These are phyloP conservation scores for Gossypium bickii DNA, from an alignment of 345 rosid species.

Conservation along the genomic window DNA sequence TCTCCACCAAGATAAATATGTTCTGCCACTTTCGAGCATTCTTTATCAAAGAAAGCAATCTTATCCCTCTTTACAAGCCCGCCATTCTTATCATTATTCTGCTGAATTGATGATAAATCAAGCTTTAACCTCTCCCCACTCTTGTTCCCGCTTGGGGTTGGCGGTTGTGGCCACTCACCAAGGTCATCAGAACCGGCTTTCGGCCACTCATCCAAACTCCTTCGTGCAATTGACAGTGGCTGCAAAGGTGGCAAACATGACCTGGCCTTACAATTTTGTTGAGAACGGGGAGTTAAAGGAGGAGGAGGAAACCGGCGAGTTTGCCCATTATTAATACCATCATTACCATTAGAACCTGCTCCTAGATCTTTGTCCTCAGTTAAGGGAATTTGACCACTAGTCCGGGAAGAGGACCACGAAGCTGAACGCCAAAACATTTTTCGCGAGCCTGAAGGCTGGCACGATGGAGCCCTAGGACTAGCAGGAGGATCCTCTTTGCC, in stretches of 20 bases:
- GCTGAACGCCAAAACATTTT: slow-evolving; percentile 95
- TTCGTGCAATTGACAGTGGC: slow-evolving; percentile 81
- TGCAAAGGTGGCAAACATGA: slow-evolving; percentile 95
- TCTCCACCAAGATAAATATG: slow-evolving; percentile 98
- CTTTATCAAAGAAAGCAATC: slow-evolving; percentile 92
- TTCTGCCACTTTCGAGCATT: slow-evolving; percentile 93
- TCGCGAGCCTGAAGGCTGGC: slow-evolving; percentile 54
- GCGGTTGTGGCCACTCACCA: slow-evolving; percentile 96
- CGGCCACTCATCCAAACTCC: slow-evolving; percentile 99
- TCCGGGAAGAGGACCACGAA: slow-evolving; percentile 96
- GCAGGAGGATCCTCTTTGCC: slow-evolving; percentile 71
- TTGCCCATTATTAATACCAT: slow-evolving; percentile 34
- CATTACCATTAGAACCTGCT: slow-evolving; percentile 38
- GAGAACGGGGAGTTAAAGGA: slow-evolving; percentile 87
- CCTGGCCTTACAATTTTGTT: slow-evolving; percentile 78
- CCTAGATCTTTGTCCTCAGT: slow-evolving; percentile 43
- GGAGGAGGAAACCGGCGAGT: slow-evolving; percentile 51
- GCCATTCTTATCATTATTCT: slow-evolving; percentile 56
- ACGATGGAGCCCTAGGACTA: slow-evolving; percentile 45
- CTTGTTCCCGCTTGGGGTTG: slow-evolving; percentile 80
- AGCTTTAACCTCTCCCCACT: slow-evolving; percentile 89
- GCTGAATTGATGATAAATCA: slow-evolving; percentile 76
- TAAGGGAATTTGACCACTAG: slow-evolving; percentile 52
- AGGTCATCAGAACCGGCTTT: slow-evolving; percentile 90
- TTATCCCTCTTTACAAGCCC: slow-evolving; percentile 82